Evolutionary conservation across 2,329 filamentous ascomycete genomes (phyloP), one percentile per base, ranked within the genome.

Genomic region (Emergomyces orientalis): DNA sequence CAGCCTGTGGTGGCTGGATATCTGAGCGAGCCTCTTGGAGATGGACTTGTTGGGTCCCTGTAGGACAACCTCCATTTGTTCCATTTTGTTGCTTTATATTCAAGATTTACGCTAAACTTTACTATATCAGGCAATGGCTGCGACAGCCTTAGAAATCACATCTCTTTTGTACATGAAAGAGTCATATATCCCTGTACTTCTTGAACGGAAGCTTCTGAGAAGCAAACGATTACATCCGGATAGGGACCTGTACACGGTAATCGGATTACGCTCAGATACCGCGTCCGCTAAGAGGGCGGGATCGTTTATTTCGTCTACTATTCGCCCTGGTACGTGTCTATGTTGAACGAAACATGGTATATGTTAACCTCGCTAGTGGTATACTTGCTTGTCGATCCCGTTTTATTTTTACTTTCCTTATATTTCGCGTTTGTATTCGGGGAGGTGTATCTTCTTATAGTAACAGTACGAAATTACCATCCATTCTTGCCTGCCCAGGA

Each of bases 31-130:
- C 34, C 5, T 61, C 59, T 17, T 61, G 59, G 59, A 61, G 59
- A 19, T 61, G 59, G 59, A 61, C 59, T n/a, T 61, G 59, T 30
- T 61, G 59, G 59, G 47, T 61, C 25, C 59, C 59, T 7, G 59
- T 61, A 61, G 17, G 32, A 3, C 43, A 25, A 27, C 4, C 34
- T n/a, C 13, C 8, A 22, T 51, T 19, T 37, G 8, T 37, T 37
- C 34, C 34, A 22, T 32, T n/a, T 30, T 54, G 7, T 13, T 55
- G 17, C 45, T 25, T 32, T 34, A 14, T 30, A 17, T 37, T 9
- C 9, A 9, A 19, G 9, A 3, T 41, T 22, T 5, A 25, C 17
- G 22, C 54, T 27, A 41, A 56, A 17, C 19, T 13, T 30, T 19
- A 25, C n/a, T 22, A 27, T 6, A 17, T 41, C n/a, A 61, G 59